These are phyloP conservation scores for Skeletonema tropicum DNA, from an alignment of 108 stramenopile genomes.

Conservation along the genomic window DNA sequence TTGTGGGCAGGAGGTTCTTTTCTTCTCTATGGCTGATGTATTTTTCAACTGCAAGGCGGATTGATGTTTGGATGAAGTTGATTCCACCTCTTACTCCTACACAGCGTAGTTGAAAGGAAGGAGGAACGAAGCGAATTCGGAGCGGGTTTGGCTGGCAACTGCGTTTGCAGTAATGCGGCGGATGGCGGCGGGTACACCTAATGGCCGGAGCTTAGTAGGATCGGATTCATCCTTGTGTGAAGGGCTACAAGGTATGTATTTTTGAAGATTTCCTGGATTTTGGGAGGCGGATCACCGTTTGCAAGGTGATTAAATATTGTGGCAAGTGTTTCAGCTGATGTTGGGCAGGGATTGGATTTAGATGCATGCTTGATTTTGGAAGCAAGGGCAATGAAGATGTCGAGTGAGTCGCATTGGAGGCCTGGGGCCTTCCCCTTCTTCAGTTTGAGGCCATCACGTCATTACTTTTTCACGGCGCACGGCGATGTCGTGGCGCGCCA, in stretches of 20 bases:
- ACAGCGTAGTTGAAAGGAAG: slow-evolving; percentile 32
- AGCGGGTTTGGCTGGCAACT: neutral
- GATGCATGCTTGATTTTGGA: neutral
- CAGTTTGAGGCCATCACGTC: neutral
- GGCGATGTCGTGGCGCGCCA: too few relatives aligned
- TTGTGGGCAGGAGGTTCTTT: neutral
- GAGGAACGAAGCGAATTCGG: slow-evolving; percentile 4
- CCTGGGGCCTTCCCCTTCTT: slow-evolving; percentile 14
- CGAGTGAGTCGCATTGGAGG: slow-evolving; percentile 10
- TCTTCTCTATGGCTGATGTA: neutral
- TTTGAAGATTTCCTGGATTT: neutral
- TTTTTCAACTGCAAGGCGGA: slow-evolving; percentile 9
- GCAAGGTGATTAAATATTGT: neutral
- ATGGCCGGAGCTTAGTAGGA: slow-evolving; percentile 9
- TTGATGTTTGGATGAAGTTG: slow-evolving; percentile 9
- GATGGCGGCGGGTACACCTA: slow-evolving; percentile 28
- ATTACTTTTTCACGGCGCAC: too few relatives aligned
- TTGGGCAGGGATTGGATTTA: neutral
- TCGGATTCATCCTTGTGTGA: slow-evolving; percentile 7
- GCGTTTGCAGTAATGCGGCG: slow-evolving; percentile 17
- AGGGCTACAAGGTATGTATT: neutral
- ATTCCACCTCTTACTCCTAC: slow-evolving; percentile 9
- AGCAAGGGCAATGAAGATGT: slow-evolving; percentile 2
- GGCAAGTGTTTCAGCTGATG: neutral
- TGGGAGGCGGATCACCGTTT: neutral